Conservation (phyloP, 441 rosid genomes). For the Melastoma candidum region DNA sequence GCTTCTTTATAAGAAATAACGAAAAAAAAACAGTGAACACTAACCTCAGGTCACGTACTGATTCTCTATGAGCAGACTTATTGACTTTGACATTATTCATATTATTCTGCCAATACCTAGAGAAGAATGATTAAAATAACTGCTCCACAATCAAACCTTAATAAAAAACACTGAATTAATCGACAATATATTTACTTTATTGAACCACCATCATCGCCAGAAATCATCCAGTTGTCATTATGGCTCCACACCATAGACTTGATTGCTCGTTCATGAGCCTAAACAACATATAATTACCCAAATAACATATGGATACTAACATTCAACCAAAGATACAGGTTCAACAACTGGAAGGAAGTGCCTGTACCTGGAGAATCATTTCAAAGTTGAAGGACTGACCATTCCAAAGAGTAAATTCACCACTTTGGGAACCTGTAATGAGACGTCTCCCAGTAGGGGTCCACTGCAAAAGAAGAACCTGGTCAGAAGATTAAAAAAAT, state of each 20-base stretch:
- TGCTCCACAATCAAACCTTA: too few relatives aligned
- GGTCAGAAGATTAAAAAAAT: conserved; percentile 11
- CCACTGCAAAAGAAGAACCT: conserved; percentile 51
- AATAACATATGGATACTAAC: background rate
- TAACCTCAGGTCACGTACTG: conserved; percentile 84
- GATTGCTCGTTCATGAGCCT: conserved; percentile 99
- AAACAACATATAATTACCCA: conserved; percentile 16
- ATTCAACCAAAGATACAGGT: background rate
- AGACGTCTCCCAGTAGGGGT: conserved; percentile 95
- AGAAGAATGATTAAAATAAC: background rate
- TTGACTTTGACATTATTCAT: conserved; percentile 97
- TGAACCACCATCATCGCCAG: conserved; percentile 97
- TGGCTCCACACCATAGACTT: conserved; percentile 98
- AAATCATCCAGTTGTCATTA: conserved; percentile 96
- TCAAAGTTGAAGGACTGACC: conserved; percentile 97
- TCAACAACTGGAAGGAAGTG: conserved; percentile 5
- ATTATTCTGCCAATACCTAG: conserved; percentile 96
- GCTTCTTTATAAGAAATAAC: background rate
- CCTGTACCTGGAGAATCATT: conserved; percentile 87
- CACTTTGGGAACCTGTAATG: conserved; percentile 94
- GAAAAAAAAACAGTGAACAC: conserved; percentile 3
- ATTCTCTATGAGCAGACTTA: conserved; percentile 94
- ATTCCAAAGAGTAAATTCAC: conserved; percentile 98
- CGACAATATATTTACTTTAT: conserved; percentile 47
- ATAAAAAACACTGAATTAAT: too few relatives aligned